Evolutionary conservation across 768 basidiomycete genomes (phyloP).

Genomic region (Tulasnella sp.): DNA sequence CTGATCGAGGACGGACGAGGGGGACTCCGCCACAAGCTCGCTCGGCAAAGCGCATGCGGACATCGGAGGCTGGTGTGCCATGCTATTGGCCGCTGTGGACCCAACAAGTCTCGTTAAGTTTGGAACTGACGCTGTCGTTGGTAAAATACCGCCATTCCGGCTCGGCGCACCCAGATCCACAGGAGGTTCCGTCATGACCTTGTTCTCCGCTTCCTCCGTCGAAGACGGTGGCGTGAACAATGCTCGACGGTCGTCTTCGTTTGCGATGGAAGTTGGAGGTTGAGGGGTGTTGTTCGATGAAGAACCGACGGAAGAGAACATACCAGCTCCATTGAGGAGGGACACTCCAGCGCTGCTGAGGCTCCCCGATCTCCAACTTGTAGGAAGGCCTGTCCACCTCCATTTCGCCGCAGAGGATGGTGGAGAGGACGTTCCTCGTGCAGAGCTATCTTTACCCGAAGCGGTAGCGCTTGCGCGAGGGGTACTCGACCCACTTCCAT

Average conservation of each 20-base stretch:
- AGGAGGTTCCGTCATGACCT: background rate
- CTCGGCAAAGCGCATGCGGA: conserved; percentile 6
- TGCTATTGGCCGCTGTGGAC: background rate
- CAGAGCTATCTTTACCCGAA: background rate
- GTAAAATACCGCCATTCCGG: background rate
- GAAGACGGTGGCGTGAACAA: conserved; percentile 12
- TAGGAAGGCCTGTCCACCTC: conserved; percentile 24
- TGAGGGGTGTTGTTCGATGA: conserved; percentile 12
- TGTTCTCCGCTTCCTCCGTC: conserved; percentile 16
- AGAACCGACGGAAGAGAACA: conserved; percentile 23
- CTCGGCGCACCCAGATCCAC: background rate
- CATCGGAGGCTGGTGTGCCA: background rate
- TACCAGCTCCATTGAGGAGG: conserved; percentile 25
- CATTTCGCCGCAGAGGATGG: conserved; percentile 11
- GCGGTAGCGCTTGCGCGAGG: background rate
- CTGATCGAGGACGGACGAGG: background rate
- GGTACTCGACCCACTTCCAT: conserved; percentile 1
- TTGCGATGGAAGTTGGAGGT: conserved; percentile 12
- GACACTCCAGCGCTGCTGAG: conserved; percentile 27
- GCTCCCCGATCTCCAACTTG: conserved; percentile 26
- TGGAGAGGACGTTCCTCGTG: conserved; percentile 10
- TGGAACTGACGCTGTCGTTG: background rate
- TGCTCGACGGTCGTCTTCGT: conserved; percentile 16
- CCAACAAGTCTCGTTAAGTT: conserved; percentile 7
- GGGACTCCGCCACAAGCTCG: conserved; percentile 15